Percentiles rank a stretch among this genome's conserved stretches.
phyloP scores from a whole-genome alignment of 140 eudicot species.

The Anethum foeniculum region DNA sequence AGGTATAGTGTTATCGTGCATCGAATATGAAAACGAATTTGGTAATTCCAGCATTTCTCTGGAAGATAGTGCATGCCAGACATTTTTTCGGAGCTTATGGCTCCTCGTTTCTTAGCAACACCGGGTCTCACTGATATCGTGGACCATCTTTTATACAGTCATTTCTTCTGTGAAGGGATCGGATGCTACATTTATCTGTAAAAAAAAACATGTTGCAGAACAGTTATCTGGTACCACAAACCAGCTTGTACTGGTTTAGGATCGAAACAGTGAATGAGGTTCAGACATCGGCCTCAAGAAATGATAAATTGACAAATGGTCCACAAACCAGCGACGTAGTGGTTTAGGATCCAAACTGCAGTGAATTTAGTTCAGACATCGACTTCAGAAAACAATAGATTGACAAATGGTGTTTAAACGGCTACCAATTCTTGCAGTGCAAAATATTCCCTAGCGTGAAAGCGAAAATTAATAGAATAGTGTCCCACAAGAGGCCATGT shows the following conservation, averaged over 20 bases:
- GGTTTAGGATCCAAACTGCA: not conserved
- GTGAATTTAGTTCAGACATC: not conserved
- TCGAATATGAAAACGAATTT: too few species aligned
- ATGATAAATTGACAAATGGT: not conserved
- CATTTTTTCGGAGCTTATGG: not conserved
- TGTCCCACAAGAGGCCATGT: constrained; percentile 2
- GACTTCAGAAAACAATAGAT: not conserved
- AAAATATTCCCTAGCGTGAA: not conserved
- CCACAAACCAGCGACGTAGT: not conserved
- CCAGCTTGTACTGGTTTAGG: not conserved
- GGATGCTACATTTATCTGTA: not conserved
- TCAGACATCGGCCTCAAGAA: not conserved
- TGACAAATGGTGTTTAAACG: not conserved
- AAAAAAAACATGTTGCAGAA: too few species aligned
- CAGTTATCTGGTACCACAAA: not conserved
- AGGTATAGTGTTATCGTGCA: too few species aligned
- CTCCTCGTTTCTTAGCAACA: too few species aligned
- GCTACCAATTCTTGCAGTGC: not conserved
- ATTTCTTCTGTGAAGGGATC: too few species aligned
- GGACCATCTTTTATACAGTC: too few species aligned
- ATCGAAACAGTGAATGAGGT: not conserved
- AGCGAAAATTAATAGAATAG: not conserved
- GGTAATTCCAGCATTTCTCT: not conserved
- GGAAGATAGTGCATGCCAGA: not conserved
- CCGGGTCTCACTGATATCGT: too few species aligned